Conservation (phyloP, 805 yeast genomes). For the Starmerella roubikii region DNA sequence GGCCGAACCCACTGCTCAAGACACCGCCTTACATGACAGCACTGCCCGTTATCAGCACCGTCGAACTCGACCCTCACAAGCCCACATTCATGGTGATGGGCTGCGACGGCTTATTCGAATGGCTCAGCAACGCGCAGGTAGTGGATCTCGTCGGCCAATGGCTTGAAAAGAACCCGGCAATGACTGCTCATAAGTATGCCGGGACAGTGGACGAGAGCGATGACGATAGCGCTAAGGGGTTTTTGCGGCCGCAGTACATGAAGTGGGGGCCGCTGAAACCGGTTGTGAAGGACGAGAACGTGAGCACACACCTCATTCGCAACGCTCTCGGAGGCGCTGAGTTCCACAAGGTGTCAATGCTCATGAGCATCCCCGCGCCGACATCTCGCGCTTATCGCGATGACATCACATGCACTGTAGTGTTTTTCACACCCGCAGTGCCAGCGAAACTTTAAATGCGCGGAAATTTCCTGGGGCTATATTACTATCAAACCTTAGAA, state of each 20-base stretch:
- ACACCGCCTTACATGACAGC: conserved; percentile 97
- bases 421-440: conserved; percentile 41
- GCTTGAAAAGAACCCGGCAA: conserved; percentile 61
- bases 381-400: conserved; percentile 82
- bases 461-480: no score
- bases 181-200: conserved; percentile 25
- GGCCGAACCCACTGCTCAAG: conserved; percentile 45
- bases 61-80: conserved; percentile 52
- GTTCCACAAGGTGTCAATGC: conserved; percentile 69
- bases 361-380: conserved; percentile 85
- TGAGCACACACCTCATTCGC: conserved; percentile 79
- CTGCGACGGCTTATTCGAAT: conserved; percentile 85
- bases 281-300: conserved; percentile 64
- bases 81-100: conserved; percentile 83
- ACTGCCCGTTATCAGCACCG: conserved; percentile 77
- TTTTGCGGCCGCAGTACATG: conserved; percentile 35
- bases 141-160: conserved; percentile 82
- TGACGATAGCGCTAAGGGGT: conserved; percentile 30
- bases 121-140: conserved; percentile 84
- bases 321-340: conserved; percentile 86
- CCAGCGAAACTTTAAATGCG: conserved; percentile 3
- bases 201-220: conserved; percentile 30
- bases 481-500: no score
- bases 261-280: conserved; percentile 18
- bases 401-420: conserved; percentile 88